Evolutionary conservation across 1,284 basidiomycete species (phyloP).

Genomic region (Cryptococcus sp.): DNA sequence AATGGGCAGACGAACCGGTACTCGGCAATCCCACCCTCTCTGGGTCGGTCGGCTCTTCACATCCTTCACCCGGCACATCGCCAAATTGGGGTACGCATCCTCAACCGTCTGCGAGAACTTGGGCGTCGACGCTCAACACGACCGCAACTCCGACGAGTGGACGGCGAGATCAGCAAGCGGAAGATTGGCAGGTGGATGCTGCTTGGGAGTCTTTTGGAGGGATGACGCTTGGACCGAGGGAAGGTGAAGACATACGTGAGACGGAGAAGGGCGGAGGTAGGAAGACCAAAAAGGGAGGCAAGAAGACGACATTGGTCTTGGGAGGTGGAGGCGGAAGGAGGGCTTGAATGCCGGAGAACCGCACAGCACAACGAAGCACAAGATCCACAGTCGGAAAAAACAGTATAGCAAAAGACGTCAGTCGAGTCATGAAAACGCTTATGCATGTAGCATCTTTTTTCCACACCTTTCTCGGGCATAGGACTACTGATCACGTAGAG

Average conservation of each 20-base stretch:
- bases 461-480: too few relatives aligned
- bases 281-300: constrained; percentile 53
- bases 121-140: constrained; percentile 24
- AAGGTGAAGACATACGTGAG: constrained; percentile 21
- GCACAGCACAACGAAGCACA: too few relatives aligned
- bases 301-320: constrained; percentile 44
- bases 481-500: too few relatives aligned
- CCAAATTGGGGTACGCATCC: constrained; percentile 15
- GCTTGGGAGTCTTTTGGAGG: constrained; percentile 75
- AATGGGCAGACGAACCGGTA: constrained; percentile 6
- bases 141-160: not conserved
- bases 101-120: constrained; percentile 16
- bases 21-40: constrained; percentile 9
- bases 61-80: constrained; percentile 16
- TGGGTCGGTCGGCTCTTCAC: constrained; percentile 12
- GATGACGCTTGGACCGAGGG: constrained; percentile 9
- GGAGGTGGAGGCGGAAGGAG: constrained; percentile 4
- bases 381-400: too few relatives aligned
- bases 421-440: too few relatives aligned
- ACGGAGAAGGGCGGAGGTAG: constrained; percentile 28
- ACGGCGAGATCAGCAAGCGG: constrained; percentile 45
- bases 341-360: too few relatives aligned
- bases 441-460: too few relatives aligned
- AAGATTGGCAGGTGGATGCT: constrained; percentile 71
- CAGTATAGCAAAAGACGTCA: too few relatives aligned